Evolutionary conservation across 2,329 filamentous ascomycete genomes (phyloP).

Genomic region (Penicillium sp.): DNA sequence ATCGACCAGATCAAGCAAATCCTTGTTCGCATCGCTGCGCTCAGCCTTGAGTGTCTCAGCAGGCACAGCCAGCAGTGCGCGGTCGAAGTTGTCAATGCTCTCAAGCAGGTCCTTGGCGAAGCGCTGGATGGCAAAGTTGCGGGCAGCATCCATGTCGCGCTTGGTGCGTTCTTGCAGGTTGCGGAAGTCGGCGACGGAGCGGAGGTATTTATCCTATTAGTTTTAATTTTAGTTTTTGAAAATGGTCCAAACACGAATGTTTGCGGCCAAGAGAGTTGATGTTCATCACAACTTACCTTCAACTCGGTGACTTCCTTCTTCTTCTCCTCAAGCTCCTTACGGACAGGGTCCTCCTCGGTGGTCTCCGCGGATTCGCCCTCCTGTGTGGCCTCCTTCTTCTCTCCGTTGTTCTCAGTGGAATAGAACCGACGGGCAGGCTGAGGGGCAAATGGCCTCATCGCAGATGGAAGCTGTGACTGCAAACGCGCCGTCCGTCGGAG

Average conservation of each 20-base stretch:
- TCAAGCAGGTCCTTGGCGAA: conserved; percentile 95
- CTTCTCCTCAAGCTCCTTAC: conserved; percentile 65
- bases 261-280: background rate
- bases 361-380: conserved; percentile 41
- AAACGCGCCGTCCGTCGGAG: conserved; percentile 31
- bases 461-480: conserved; percentile 25
- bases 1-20: conserved; percentile 74
- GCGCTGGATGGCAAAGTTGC: conserved; percentile 87
- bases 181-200: conserved; percentile 91
- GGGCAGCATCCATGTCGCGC: conserved; percentile 79
- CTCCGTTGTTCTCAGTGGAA: conserved; percentile 38
- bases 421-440: conserved; percentile 36
- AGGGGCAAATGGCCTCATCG: conserved; percentile 29
- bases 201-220: conserved; percentile 82
- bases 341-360: conserved; percentile 45
- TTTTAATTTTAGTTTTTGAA: background rate
- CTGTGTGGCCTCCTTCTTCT: conserved; percentile 28
- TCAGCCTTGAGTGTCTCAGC: conserved; percentile 59
- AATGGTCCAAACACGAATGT: background rate
- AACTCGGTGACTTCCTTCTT: conserved; percentile 70
- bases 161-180: conserved; percentile 94
- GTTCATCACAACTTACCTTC: conserved; percentile 57
- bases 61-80: conserved; percentile 74
- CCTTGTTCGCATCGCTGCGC: conserved; percentile 56
- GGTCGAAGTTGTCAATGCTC: conserved; percentile 94